Percentiles rank a stretch among this genome's conserved stretches.
phyloP scores from a whole-genome alignment of 1,139 yeast species.

The Sugiyamaella grinbergsii region DNA sequence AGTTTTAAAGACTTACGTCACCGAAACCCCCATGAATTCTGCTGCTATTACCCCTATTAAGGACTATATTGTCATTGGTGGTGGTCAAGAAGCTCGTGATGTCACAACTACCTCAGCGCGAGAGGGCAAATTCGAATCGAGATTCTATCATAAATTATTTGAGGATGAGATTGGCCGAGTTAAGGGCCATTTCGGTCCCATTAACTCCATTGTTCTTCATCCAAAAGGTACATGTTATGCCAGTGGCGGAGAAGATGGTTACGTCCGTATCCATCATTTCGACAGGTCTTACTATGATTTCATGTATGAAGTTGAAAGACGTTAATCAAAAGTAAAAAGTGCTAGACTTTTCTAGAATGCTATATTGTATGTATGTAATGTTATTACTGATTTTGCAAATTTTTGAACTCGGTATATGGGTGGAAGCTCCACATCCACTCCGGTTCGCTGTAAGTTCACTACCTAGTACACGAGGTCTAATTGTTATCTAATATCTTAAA shows the following conservation, averaged over 20 bases:
- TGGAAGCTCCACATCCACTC: neutral
- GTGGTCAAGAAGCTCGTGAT: constrained; percentile 99
- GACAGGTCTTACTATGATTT: constrained; percentile 92
- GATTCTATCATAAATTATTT: constrained; percentile 92
- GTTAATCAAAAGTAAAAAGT: constrained; percentile 7
- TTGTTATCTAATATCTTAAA: too few relatives aligned
- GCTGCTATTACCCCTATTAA: constrained; percentile 93
- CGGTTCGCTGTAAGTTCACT: too few relatives aligned
- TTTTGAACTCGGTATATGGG: neutral
- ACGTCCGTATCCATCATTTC: constrained; percentile 88
- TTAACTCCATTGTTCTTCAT: constrained; percentile 89
- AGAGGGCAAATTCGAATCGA: constrained; percentile 96
- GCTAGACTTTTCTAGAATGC: constrained; percentile 14
- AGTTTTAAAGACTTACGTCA: constrained; percentile 70
- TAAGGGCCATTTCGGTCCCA: constrained; percentile 98
- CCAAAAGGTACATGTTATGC: constrained; percentile 94
- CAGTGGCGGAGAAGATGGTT: constrained; percentile 98
- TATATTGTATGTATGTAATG: constrained; percentile 14
- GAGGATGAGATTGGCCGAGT: constrained; percentile 96
- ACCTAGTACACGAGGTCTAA: too few relatives aligned
- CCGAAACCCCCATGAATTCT: constrained; percentile 94
- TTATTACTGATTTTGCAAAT: neutral
- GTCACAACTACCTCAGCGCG: constrained; percentile 94
- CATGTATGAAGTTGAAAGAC: constrained; percentile 83
- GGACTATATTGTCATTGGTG: constrained; percentile 91